Evolutionary conservation across 352 stramenopile genomes (phyloP).

Genomic region (Phytophthora chlamydospora): DNA sequence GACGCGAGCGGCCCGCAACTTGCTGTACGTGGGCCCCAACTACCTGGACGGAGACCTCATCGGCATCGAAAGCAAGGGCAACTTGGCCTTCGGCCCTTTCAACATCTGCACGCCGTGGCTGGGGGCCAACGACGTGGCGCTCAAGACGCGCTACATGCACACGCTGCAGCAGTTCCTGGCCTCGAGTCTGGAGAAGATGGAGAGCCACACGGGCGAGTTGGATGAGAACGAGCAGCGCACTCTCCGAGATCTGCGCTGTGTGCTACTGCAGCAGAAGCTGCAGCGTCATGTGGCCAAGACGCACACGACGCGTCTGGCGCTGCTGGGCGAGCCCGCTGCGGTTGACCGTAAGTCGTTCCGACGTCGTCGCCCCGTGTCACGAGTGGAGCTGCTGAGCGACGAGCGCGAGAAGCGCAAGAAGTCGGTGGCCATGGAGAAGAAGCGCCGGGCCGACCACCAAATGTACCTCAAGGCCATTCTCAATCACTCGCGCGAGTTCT

Average conservation of each 20-base stretch:
- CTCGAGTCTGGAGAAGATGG: constrained; percentile 66
- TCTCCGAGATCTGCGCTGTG: constrained; percentile 67
- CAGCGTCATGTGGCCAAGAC: constrained; percentile 62
- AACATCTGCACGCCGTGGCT: constrained; percentile 68
- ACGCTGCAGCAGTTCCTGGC: constrained; percentile 75
- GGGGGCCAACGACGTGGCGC: constrained; percentile 69
- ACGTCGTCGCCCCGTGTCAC: constrained; percentile 64
- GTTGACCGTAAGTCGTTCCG: constrained; percentile 82
- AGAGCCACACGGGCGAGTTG: constrained; percentile 44
- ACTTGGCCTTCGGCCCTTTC: constrained; percentile 59
- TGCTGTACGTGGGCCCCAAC: constrained; percentile 66
- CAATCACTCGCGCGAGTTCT: constrained; percentile 88
- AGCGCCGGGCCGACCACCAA: constrained; percentile 77
- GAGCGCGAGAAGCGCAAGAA: constrained; percentile 85
- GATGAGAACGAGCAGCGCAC: constrained; percentile 51
- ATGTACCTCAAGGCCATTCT: constrained; percentile 82
- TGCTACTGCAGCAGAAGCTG: constrained; percentile 78
- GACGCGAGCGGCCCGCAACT: constrained; percentile 54
- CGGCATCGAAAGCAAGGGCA: constrained; percentile 58
- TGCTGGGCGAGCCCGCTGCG: constrained; percentile 66
- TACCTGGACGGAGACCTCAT: constrained; percentile 77
- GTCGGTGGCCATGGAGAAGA: constrained; percentile 83
- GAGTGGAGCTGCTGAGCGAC: constrained; percentile 68
- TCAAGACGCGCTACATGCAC: constrained; percentile 78
- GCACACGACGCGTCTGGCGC: constrained; percentile 66